phyloP scores from a whole-genome alignment of 2,329 filamentous ascomycete genomes.

The Raffaelea albimanens region DNA sequence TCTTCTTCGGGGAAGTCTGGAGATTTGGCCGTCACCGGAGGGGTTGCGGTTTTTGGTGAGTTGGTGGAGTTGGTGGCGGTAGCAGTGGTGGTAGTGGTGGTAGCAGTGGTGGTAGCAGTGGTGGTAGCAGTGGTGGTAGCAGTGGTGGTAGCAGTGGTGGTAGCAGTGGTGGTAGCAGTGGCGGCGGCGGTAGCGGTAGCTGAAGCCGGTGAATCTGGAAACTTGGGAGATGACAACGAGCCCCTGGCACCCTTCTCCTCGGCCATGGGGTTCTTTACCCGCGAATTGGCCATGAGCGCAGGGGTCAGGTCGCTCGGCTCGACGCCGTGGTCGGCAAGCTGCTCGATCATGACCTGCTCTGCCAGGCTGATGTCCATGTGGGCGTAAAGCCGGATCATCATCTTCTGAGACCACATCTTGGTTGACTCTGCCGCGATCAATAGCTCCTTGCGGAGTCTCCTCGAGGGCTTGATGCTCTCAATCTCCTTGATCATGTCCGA shows the following conservation, averaged over 20 bases:
- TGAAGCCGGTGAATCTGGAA: background rate
- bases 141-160: too few relatives aligned
- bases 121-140: too few relatives aligned
- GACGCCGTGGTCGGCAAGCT: slow-evolving; percentile 86
- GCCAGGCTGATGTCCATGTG: slow-evolving; percentile 93
- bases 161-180: too few relatives aligned
- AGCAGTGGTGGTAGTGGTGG: too few relatives aligned
- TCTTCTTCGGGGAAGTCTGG: slow-evolving; percentile 28
- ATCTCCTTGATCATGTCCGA: slow-evolving; percentile 65
- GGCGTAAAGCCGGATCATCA: slow-evolving; percentile 88
- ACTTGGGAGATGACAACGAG: background rate
- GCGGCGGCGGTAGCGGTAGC: too few relatives aligned
- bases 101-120: too few relatives aligned
- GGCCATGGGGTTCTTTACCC: slow-evolving; percentile 87
- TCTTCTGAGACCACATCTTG: slow-evolving; percentile 96
- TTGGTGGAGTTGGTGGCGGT: background rate
- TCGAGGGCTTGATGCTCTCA: slow-evolving; percentile 48
- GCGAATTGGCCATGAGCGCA: slow-evolving; percentile 80
- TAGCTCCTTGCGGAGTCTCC: slow-evolving; percentile 62
- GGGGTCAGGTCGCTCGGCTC: slow-evolving; percentile 74
- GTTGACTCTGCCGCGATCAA: slow-evolving; percentile 64
- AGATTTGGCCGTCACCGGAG: slow-evolving; percentile 7
- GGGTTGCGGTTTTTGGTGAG: too few relatives aligned
- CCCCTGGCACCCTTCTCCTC: slow-evolving; percentile 22
- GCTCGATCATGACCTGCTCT: slow-evolving; percentile 98